Evolutionary conservation across 2,329 filamentous ascomycete species (phyloP), one percentile per base, ranked within the genome.

Genomic region (Phialophora chinensis): DNA sequence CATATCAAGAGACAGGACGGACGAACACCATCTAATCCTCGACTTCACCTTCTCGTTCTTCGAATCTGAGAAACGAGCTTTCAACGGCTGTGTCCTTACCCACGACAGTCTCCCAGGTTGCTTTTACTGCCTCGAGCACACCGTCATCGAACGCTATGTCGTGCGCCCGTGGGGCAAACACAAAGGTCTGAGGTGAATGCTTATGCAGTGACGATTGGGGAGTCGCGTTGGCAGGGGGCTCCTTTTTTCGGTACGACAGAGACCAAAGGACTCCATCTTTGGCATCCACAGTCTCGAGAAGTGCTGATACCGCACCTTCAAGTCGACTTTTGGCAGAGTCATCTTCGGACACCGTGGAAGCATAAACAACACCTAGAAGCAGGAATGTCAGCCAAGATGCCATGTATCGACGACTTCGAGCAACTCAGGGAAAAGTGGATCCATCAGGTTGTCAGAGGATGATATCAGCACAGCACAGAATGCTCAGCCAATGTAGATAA

Each of bases 401-500:
- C 42, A 65, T 59, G 60, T 59, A 61, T 23, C 8, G 29, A 52
- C 25, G 38, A 11, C 35, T 38, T 60, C 38, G 35, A 35, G 35
- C 8, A 44, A 67, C 66, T 62, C 23, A 69, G 49, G 33, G 58
- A 33, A 74, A 68, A 73, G 53, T 31, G 65, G 65, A 80, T 83
- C 81, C 74, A 87, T 96, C 92, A 96, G 92, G 82, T 89, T 92
- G 89, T 94, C 89, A 94, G 90, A 93, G 88, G 86, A 86, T 84
- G 84, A 78, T 84, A 86, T 95, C 93, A 88, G 96, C 93, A 96
- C 90, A 86, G 85, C 67, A 70, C 47, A 67, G 44, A 79, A 82
- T 82, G 90, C 96, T 78, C 94, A 93, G 94, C 91, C 93, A 98
- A 98, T 97, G 94, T 98, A 97, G 94, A 97, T 98, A 98, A 98